A percentile compares a stretch with the other conserved stretches of the same genome.
These are phyloP conservation scores for Gracilariopsis chorda DNA, from an alignment of 23 red algal species.

Conservation along the genomic window DNA sequence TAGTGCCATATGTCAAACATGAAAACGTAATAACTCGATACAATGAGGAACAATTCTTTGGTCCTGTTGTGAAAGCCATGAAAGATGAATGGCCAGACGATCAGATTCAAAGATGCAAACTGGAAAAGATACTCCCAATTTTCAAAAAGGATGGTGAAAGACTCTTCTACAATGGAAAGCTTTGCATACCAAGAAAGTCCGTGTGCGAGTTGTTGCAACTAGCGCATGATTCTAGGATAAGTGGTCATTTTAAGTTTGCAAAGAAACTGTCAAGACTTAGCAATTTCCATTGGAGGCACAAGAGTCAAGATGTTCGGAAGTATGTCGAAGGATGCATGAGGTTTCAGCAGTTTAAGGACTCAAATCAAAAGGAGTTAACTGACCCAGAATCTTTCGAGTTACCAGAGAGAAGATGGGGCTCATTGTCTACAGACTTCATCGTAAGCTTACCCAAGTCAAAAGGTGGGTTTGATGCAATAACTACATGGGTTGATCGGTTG, in stretches of 20 bases:
- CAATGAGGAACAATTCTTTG: background rate
- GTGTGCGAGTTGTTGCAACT: background rate
- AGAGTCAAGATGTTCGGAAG: background rate
- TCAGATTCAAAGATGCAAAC: background rate
- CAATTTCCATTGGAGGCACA: background rate
- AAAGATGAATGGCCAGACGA: background rate
- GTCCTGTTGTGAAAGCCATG: background rate
- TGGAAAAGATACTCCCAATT: background rate
- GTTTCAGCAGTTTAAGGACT: background rate
- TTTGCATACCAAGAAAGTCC: background rate
- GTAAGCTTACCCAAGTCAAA: background rate
- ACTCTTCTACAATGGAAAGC: background rate
- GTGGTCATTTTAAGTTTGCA: background rate
- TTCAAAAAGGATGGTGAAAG: background rate
- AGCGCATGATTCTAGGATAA: background rate
- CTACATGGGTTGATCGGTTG: background rate
- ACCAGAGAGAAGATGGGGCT: background rate
- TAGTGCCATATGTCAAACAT: background rate
- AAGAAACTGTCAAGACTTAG: background rate
- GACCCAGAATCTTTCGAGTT: background rate
- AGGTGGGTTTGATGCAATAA: background rate
- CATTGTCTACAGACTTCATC: background rate
- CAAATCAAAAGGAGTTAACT: background rate
- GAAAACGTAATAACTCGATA: background rate
- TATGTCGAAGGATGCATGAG: background rate